These are phyloP conservation scores for Rhizophagus clarus DNA, from an alignment of 192 early-diverging fungal genomes.

Conservation along the genomic window DNA sequence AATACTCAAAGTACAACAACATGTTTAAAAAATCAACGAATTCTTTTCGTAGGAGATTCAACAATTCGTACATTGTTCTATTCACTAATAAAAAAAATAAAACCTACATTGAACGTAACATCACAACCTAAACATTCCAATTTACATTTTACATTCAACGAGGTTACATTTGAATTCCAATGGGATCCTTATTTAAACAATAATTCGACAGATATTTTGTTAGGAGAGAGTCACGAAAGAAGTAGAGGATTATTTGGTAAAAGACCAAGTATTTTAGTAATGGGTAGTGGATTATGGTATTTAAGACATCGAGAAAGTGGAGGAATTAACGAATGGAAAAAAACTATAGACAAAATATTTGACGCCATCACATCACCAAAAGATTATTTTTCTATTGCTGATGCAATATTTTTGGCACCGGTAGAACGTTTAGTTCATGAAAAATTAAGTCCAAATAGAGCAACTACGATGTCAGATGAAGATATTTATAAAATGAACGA, in stretches of 20 bases:
- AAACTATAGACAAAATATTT: constrained; percentile 44
- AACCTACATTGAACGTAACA: constrained; percentile 36
- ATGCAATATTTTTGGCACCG: constrained; percentile 27
- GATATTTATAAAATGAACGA: constrained; percentile 56
- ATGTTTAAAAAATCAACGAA: constrained; percentile 52
- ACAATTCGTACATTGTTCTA: constrained; percentile 63
- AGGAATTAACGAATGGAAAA: constrained; percentile 49
- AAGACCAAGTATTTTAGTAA: constrained; percentile 46
- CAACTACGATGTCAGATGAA: constrained; percentile 42
- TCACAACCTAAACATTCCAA: constrained; percentile 43
- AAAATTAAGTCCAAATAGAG: constrained; percentile 51
- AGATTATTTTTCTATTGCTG: too few species aligned
- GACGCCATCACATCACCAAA: constrained; percentile 16
- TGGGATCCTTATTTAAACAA: constrained; percentile 70
- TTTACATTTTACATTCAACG: constrained; percentile 34
- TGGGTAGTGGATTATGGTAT: constrained; percentile 69
- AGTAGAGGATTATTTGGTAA: neutral
- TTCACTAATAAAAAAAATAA: constrained; percentile 50
- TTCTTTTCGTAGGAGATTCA: constrained; percentile 73
- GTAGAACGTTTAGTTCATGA: constrained; percentile 49
- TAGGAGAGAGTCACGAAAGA: too few species aligned
- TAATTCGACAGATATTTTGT: constrained; percentile 45
- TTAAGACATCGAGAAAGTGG: constrained; percentile 51
- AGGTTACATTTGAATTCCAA: constrained; percentile 55
- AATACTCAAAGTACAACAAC: constrained; percentile 36